These are phyloP conservation scores for Fusarium sp. DNA, from an alignment of 2,329 filamentous ascomycete genomes.

Conservation along the genomic window DNA sequence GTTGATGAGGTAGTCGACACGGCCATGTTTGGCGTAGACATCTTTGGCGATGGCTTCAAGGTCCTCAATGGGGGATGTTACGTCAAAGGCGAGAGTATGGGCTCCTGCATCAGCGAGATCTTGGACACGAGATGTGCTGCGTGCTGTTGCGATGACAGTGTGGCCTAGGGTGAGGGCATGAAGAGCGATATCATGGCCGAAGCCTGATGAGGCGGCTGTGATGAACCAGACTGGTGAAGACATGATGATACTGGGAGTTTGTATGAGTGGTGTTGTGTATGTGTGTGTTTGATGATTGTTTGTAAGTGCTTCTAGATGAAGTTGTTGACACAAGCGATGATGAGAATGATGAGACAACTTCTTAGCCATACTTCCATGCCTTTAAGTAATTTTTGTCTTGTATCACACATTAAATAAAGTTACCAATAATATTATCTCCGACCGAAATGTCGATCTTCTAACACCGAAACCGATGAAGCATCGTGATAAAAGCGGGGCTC, in stretches of 20 bases:
- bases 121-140: conserved; percentile 53
- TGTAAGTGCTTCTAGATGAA: background rate
- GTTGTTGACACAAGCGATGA: background rate
- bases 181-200: conserved; percentile 59
- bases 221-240: conserved; percentile 62
- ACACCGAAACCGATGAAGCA: conserved; percentile 11
- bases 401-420: background rate
- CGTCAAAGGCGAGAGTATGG: conserved; percentile 58
- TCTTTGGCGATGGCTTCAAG: conserved; percentile 52
- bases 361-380: rapidly evolving
- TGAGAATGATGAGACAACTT: background rate
- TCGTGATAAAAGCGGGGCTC: background rate
- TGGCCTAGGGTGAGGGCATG: conserved; percentile 59
- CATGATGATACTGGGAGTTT: background rate
- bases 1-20: conserved; percentile 61
- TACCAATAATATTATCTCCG: conserved; percentile 13
- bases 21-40: conserved; percentile 49
- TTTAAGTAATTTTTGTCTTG: background rate
- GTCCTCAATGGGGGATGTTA: conserved; percentile 53
- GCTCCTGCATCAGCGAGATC: conserved; percentile 58
- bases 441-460: background rate
- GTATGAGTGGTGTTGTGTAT: background rate
- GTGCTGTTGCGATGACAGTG: conserved; percentile 62
- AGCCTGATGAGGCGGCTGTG: conserved; percentile 62
- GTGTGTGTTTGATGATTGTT: background rate